Evolutionary conservation across 1,139 yeast genomes (phyloP), one percentile per base, ranked within the genome.

Genomic region (Taiozyma sp.): DNA sequence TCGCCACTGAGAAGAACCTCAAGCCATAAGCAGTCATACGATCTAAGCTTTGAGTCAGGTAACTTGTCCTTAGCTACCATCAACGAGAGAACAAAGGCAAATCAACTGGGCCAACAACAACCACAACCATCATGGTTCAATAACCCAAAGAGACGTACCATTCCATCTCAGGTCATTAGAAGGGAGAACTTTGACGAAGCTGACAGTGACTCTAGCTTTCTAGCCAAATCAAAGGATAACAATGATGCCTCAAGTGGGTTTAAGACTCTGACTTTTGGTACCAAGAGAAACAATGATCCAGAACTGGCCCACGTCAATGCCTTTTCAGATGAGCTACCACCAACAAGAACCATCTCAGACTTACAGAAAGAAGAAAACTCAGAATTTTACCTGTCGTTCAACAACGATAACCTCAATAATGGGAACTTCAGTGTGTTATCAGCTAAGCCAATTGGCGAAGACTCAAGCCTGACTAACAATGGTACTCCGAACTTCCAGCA

Each of bases 81-180:
- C 43, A 61, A 61, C 45, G 58, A 58, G 50, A 59, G 53, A 52
- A 49, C 62, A 46, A 50, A 56, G 35, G 52, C 59, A 10, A 50
- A 53, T 41, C 47, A 34, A 14, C 55, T 50, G 29, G 56, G 49
- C 29, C 59, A 56, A 22, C 53, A 47, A 47, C 59, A 52, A 47
- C 50, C 54, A 14, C 66, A 65, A 21, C 81, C 82, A 1, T 60
- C 68, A 32, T 81, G 86, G 86, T 74, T 76, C 56, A 77, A 75
- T 48, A 77, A 77, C 54, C 75, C 80, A 21, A 77, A 76, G 54
- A 79, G 77, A 56, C 71, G 88, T 56, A 73, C 78, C 1, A 79
- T 82, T 45, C 88, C 89, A 21, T 69, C 72, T n/a, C 67, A 66
- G 6, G 67, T 74, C 16, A 63, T 75, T 28, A 74, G 83, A 54